Evolutionary conservation across 129 eudicot genomes (phyloP), one percentile per base, ranked within the genome.

Genomic region (Lonicera japonica): DNA sequence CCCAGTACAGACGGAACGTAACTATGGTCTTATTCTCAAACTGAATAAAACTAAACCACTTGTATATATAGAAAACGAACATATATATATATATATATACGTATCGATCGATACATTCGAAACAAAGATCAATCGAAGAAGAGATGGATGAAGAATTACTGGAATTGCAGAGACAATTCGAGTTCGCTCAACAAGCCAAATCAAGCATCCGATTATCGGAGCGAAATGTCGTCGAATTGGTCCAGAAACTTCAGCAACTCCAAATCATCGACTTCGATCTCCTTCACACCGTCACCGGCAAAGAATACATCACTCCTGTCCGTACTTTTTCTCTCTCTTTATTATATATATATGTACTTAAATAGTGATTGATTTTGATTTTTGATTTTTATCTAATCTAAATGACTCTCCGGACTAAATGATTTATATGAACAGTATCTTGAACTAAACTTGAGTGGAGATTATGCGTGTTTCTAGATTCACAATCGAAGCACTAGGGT

Each of bases 241-340:
- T 92, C 54, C 99, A 88, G 58, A 92, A 92, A 66, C 96, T 92
- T 17, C 99, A 83, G 1, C 80, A 80, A 13, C 95, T 92, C 73
- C 67, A 79, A 1, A 88, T 92, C 71, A 92, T 92, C 72, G 85
- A 88, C 64, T 92, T 85, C 45, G 96, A 88, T 79, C 99, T 92
- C 70, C 99, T 92, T 25, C 99, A 92, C 83, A 92, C 99, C 14
- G 81, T 77, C 64, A 75, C 99, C 77, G 99, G 99, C 86, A 92
- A 92, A 80, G 99, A 92, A 59, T 92, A 80, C 89, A 88, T 92
- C 83, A 92, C 99, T 69, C 96, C 95, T n/a, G n/a, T n/a, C n/a
- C 0, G 99, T 92, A 78, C 12, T 34, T 38, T 23, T 51, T 5
- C 17, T 74, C 69, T 22, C 61, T 24, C 21, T 29, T 54, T 34